Base-by-base conservation (phyloP, 148 eudicot genomes). In the Arbutus unedo region DNA sequence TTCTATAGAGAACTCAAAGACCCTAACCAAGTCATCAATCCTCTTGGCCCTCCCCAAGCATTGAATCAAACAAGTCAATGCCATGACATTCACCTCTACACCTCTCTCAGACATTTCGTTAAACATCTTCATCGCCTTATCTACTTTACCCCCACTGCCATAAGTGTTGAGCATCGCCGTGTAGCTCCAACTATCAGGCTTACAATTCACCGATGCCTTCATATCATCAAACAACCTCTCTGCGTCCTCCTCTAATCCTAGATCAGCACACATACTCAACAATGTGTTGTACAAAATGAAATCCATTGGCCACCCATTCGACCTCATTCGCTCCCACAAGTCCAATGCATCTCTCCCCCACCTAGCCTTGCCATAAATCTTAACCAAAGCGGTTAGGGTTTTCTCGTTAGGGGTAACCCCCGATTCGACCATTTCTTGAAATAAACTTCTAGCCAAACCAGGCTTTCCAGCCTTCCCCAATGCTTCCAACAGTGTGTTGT, bases 241-340 rank as follows among this genome's bases (percentile, higher is more conserved):
- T 0, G 93, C 98, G 81, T 93, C 99, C 62, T 93, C 98, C 79
- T 91, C 93, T 76, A 93, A 86, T 55, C 99, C 99, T 16, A 94
- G 88, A 89, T 97, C 99, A 0, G 98, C 99, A 88, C 98, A 97
- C 98, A 94, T 97, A 77, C 98, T 97, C 87, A 97, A 76, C 89
- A 97, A 88, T 2, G 99, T 90, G 82, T 97, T 97, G 81, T 92
- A 97, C 87, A 97, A 87, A 68, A 92, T 88, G 80, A 92, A 92
- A 82, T 97, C 98, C 91, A 97, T 91, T 16, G 95, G 96, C 99
- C 99, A 97, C 16, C 90, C 90, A 71, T 90, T 97, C 5, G 89
- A 84, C 86, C 86, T 94, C 98, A 97, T 97, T 31, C 91, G 79
- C 74, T 91, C 93, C 99, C 99, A 93, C 5, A 97, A 89, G 74